Evolutionary conservation across 139 green algal species (phyloP).

Genomic region (Micromonas commoda): DNA sequence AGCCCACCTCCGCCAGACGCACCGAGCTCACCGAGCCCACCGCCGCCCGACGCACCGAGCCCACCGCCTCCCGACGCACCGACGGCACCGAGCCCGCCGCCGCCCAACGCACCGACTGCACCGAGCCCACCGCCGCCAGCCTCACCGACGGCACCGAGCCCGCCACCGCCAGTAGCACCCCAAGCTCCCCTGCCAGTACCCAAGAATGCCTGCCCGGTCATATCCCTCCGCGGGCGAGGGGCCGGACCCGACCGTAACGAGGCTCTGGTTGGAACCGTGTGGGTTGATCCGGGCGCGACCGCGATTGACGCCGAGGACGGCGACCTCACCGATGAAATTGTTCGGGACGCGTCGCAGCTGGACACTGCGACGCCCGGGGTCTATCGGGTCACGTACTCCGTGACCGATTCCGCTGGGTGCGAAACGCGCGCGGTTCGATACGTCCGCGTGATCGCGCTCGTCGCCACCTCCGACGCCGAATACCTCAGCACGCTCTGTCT

Average conservation of each 20-base stretch:
- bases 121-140: no score
- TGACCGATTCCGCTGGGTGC: not conserved
- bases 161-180: not conserved
- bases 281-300: not conserved
- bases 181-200: not conserved
- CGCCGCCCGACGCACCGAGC: no score
- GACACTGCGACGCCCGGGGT: not conserved
- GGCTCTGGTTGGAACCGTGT: not conserved
- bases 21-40: no score
- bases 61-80: no score
- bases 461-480: not conserved
- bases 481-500: not conserved
- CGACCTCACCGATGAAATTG: constrained; percentile 6
- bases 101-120: no score
- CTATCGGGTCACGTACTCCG: not conserved
- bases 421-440: not conserved
- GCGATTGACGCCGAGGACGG: constrained; percentile 14
- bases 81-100: no score
- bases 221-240: not conserved
- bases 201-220: not conserved
- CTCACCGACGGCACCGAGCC: no score
- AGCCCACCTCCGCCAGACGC: no score
- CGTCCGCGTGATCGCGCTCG: constrained; percentile 20
- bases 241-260: not conserved
- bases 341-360: not conserved